phyloP scores from a whole-genome alignment of 2,329 filamentous ascomycete species.

The Penicillium psychrosexuale region DNA sequence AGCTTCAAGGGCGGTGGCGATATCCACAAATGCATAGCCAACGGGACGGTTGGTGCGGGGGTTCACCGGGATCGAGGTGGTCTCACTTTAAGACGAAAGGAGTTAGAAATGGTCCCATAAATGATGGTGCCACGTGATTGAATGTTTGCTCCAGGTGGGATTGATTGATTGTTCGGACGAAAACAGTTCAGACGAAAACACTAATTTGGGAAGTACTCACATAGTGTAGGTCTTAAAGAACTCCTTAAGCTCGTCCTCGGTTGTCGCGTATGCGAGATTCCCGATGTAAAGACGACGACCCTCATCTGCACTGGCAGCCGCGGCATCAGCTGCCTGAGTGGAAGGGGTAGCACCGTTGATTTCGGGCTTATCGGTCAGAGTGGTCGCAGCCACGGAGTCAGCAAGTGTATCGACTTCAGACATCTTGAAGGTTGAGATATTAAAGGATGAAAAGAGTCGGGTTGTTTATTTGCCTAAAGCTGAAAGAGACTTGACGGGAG shows the following conservation, averaged over 20 bases:
- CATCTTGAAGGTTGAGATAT: slow-evolving; percentile 61
- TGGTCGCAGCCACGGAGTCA: slow-evolving; percentile 64
- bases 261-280: slow-evolving; percentile 99
- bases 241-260: slow-evolving; percentile 99
- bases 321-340: slow-evolving; percentile 75
- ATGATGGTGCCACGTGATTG: background rate
- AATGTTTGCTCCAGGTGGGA: background rate
- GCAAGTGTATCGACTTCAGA: slow-evolving; percentile 72
- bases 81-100: slow-evolving; percentile 65
- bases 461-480: slow-evolving; percentile 25
- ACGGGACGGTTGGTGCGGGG: slow-evolving; percentile 97
- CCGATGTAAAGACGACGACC: slow-evolving; percentile 99
- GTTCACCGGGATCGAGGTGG: slow-evolving; percentile 98
- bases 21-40: slow-evolving; percentile 97
- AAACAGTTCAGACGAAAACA: background rate
- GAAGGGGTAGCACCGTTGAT: slow-evolving; percentile 61
- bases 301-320: slow-evolving; percentile 95
- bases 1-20: slow-evolving; percentile 89
- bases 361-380: slow-evolving; percentile 53
- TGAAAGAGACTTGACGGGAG: slow-evolving; percentile 55
- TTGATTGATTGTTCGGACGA: background rate
- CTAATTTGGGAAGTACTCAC: slow-evolving; percentile 59
- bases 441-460: slow-evolving; percentile 32
- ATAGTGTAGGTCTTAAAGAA: slow-evolving; percentile 99
- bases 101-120: slow-evolving; percentile 34